Percentiles rank a stretch among this genome's conserved stretches.
Evolutionary conservation across 176 grass and related monocot species (phyloP).

Genomic region (Carex kokanica): DNA sequence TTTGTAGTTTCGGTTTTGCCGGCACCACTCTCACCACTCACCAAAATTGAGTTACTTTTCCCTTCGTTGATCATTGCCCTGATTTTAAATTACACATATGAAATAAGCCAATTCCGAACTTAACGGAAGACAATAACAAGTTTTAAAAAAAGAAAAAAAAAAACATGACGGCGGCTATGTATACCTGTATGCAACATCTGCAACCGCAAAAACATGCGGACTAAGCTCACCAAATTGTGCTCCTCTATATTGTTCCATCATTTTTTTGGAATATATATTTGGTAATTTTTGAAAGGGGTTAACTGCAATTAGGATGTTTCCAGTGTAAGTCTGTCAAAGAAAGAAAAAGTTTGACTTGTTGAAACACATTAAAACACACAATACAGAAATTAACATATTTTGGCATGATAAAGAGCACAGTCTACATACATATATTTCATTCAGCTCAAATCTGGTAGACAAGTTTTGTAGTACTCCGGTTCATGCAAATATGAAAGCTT

Average conservation of each 20-base stretch:
- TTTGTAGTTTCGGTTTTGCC: slow-evolving; percentile 99
- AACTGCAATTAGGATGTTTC: slow-evolving; percentile 96
- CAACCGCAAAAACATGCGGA: slow-evolving; percentile 98
- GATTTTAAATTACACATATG: slow-evolving; percentile 26
- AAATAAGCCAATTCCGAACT: slow-evolving; percentile 3
- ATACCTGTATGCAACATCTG: slow-evolving; percentile 93
- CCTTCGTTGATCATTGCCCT: slow-evolving; percentile 95
- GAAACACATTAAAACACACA: slow-evolving; percentile 22
- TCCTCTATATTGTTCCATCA: slow-evolving; percentile 99
- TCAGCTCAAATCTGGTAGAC: slow-evolving; percentile 86
- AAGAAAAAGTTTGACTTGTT: neutral
- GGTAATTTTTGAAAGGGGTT: slow-evolving; percentile 98
- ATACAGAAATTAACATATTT: neutral
- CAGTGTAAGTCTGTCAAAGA: slow-evolving; percentile 84
- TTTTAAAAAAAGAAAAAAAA: slow-evolving; percentile 12
- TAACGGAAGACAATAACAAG: slow-evolving; percentile 7
- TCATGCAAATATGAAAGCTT: slow-evolving; percentile 98
- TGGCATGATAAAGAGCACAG: neutral
- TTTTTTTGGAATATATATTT: slow-evolving; percentile 86
- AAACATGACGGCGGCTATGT: neutral
- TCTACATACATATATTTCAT: slow-evolving; percentile 92
- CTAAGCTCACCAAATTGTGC: slow-evolving; percentile 95
- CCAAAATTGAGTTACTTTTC: slow-evolving; percentile 96
- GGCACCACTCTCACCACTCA: slow-evolving; percentile 97
- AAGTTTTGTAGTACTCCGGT: slow-evolving; percentile 91